Base-by-base conservation (phyloP, 257 asterid genomes). In the Linaria vulgaris region DNA sequence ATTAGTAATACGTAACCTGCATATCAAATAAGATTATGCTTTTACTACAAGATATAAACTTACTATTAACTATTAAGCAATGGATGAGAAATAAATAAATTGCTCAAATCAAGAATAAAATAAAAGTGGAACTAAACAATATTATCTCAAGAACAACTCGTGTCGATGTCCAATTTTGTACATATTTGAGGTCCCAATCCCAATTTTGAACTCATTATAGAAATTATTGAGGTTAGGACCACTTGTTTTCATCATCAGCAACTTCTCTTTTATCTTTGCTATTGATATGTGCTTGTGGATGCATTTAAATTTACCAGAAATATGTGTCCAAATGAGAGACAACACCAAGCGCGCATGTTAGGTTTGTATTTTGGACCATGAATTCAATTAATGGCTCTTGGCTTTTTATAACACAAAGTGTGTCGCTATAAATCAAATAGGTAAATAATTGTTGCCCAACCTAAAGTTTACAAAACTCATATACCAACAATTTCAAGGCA, bases 181-280 rank as follows among this genome's bases (percentile, higher is more conserved):
- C 47, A 31, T 27, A n/a, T 31, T 45, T 16, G n/a, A 43, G 39
- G 64, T 59, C 22, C 72, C 66, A 21, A 47, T 22, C 47, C 7
- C 12, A 6, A 31, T 15, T 56, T 68, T 27, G 49, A 58, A 48
- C 66, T 58, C 58, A 39, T 39, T 68, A 46, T 37, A 10, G 45
- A 59, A 68, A 68, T 68, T 38, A 68, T 68, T 68, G 67, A 6
- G 54, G 30, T 37, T 51, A 39, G 73, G 73, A 68, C 73, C 73
- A 68, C 73, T 38, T 65, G 6, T 11, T 24, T 30, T 34, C 70
- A 66, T 66, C 30, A 38, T 66, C 63, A 49, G 1, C 25, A 30
- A 20, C 12, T 53, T 52, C 19, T 53, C 54, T 24, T 34, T 38
- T 39, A 47, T 4, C 30, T 9, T 23, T 59, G 21, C 34, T 24